phyloP scores from a whole-genome alignment of 2,329 filamentous ascomycete genomes.

The Fusarium acutatum region DNA sequence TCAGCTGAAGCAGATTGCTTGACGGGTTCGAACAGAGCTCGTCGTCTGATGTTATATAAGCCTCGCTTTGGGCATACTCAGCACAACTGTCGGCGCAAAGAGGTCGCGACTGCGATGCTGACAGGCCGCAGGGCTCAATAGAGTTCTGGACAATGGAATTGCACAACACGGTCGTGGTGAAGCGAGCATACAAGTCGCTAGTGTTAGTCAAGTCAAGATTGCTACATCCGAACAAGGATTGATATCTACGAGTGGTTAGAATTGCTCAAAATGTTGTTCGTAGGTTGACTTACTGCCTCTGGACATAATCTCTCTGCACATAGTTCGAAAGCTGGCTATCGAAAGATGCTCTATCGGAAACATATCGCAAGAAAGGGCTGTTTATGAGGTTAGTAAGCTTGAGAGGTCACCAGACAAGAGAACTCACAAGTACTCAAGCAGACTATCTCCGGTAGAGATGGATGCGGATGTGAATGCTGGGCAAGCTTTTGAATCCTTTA shows the following conservation, averaged over 20 bases:
- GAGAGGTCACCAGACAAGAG: background rate
- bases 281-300: conserved; percentile 72
- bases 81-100: conserved; percentile 92
- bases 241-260: conserved; percentile 68
- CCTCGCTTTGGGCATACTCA: conserved; percentile 87
- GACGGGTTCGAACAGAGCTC: conserved; percentile 75
- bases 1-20: conserved; percentile 74
- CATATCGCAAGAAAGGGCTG: conserved; percentile 86
- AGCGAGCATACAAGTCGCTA: conserved; percentile 87
- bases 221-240: conserved; percentile 80
- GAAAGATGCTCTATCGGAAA: conserved; percentile 79
- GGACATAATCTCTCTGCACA: conserved; percentile 77
- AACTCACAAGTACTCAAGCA: conserved; percentile 72
- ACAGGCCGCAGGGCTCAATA: conserved; percentile 71
- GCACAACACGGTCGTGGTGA: conserved; percentile 90
- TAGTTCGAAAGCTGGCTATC: conserved; percentile 79
- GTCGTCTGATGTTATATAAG: conserved; percentile 79
- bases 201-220: conserved; percentile 81
- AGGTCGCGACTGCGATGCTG: conserved; percentile 71
- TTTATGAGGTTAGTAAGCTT: conserved; percentile 20
- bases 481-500: conserved; percentile 75
- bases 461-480: conserved; percentile 77
- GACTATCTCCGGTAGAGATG: conserved; percentile 68
- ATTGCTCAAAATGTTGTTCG: background rate
- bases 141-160: conserved; percentile 95